Evolutionary conservation across 192 early-diverging fungal genomes (phyloP).

Genomic region (Coemansia sp.): DNA sequence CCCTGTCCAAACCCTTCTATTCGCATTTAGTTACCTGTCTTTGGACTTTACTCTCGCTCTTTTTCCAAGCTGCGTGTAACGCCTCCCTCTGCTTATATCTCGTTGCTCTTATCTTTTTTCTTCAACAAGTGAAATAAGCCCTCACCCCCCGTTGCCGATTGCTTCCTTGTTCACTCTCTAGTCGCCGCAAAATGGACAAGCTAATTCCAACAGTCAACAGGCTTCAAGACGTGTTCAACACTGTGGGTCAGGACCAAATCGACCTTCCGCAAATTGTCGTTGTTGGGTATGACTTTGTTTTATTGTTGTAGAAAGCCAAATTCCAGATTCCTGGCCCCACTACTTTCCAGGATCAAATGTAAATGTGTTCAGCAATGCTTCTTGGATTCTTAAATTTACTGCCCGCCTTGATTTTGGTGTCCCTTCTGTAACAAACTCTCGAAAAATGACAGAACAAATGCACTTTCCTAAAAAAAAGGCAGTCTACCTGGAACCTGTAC

Average conservation of each 20-base stretch:
- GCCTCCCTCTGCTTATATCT: neutral
- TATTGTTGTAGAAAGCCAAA: neutral
- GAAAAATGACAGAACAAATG: no score
- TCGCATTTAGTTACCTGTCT: neutral
- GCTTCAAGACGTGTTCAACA: constrained; percentile 79
- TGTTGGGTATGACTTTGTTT: constrained; percentile 59
- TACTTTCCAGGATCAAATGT: neutral
- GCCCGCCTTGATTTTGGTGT: neutral
- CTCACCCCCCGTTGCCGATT: neutral
- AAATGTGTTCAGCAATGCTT: no score
- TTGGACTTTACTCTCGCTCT: neutral
- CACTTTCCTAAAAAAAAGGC: no score
- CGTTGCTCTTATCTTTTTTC: constrained; percentile 1
- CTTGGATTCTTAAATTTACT: neutral
- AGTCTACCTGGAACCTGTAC: neutral
- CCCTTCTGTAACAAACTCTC: no score
- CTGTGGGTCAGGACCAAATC: constrained; percentile 71
- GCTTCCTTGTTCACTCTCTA: constrained; percentile 5
- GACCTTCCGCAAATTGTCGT: constrained; percentile 87
- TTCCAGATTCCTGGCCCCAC: neutral
- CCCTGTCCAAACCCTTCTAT: neutral
- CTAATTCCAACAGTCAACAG: constrained; percentile 80
- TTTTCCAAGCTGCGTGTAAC: neutral
- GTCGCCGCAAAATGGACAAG: constrained; percentile 62
- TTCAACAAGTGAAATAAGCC: neutral